Evolutionary conservation across 1,284 basidiomycete species (phyloP).

Genomic region (Moesziomyces sp.): DNA sequence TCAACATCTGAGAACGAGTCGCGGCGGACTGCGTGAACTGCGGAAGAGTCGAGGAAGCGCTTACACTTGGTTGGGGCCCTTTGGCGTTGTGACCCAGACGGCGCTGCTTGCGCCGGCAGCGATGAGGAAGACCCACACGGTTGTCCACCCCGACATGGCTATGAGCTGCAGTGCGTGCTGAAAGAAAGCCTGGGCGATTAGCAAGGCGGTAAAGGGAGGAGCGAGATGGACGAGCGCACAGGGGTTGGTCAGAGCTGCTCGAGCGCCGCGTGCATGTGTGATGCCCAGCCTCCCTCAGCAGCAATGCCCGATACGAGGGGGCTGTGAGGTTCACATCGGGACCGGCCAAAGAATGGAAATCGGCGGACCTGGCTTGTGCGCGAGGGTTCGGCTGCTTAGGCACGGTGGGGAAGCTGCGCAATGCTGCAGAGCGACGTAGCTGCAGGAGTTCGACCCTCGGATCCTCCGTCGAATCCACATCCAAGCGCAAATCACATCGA

Average conservation of each 20-base stretch:
- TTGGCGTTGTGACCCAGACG: slow-evolving; percentile 59
- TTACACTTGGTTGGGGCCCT: slow-evolving; percentile 67
- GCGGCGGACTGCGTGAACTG: neutral
- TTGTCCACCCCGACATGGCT: slow-evolving; percentile 65
- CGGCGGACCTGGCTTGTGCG: neutral
- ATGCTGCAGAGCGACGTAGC: neutral
- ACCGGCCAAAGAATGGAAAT: neutral
- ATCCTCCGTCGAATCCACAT: neutral
- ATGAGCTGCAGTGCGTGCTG: neutral
- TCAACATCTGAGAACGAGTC: neutral
- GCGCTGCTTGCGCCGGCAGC: slow-evolving; percentile 50
- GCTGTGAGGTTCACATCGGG: neutral
- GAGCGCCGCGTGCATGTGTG: neutral
- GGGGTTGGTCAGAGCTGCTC: neutral
- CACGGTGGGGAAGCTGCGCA: neutral
- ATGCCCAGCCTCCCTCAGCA: neutral
- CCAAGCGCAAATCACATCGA: neutral
- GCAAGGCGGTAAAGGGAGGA: neutral
- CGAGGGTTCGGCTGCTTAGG: neutral
- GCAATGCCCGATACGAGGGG: neutral
- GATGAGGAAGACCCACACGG: slow-evolving; percentile 60
- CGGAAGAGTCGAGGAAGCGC: slow-evolving; percentile 5
- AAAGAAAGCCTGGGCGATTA: neutral
- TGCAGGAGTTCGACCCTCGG: neutral
- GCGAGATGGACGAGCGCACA: neutral